Evolutionary conservation across 306 rosid species (phyloP), one percentile per base, ranked within the genome.

Genomic region (Cucurbita ficifolia): DNA sequence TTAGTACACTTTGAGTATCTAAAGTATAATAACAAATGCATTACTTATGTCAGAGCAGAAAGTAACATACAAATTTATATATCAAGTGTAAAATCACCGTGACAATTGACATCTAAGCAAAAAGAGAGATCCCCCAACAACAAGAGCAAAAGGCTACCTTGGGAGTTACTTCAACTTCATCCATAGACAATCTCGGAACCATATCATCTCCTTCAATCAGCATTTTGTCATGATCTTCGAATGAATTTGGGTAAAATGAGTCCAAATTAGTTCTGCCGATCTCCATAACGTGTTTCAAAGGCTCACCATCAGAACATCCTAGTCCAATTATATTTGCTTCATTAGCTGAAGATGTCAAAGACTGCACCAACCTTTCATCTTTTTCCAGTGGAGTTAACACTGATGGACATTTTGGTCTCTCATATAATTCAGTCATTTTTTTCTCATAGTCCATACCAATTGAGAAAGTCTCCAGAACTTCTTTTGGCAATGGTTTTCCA

Each of bases 401-500:
- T 59, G 75, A 39, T 59, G 82, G 72, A 68, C 72, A 77, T 63
- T 82, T 89, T 56, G 78, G 80, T 62, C 79, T 85, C 77, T 72
- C 58, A 54, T 79, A 86, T 75, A 85, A 72, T 75, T 87, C 87
- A 59, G 64, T 42, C 82, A 84, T 48, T 69, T 75, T 86, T 72
- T 81, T 80, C 75, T 80, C 79, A 49, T 78, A 86, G 70, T 87
- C 92, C 57, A 82, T 78, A 81, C 84, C 86, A 75, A 75, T 79
- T 14, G 88, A 82, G 12, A 90, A 81, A 76, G 81, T 80, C 82
- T 80, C 89, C 76, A 90, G 55, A 80, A 86, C 90, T 80, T 86
- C 90, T 81, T 84, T 81, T 46, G 97, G 84, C 40, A 70, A 87
- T 75, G 97, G 98, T 84, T 87, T 90, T 62, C 83, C 79, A 49